A percentile compares a stretch with the other conserved stretches of the same genome.
Evolutionary conservation across 2,329 filamentous ascomycete genomes (phyloP).

Genomic region (Cladosporium phlei): DNA sequence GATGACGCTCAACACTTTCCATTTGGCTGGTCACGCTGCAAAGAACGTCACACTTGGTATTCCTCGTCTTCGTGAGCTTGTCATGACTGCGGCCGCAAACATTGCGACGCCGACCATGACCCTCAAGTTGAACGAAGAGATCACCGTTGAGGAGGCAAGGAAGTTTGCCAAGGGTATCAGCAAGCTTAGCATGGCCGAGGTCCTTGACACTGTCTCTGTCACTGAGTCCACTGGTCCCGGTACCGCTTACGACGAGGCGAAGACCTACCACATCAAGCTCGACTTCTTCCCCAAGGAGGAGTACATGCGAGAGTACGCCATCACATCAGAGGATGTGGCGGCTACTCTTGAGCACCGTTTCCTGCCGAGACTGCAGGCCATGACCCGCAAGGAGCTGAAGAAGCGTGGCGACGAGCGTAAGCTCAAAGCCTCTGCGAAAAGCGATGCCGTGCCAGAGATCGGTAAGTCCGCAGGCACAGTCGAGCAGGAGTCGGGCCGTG

Average conservation of each 20-base stretch:
- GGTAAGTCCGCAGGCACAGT: conserved; percentile 57
- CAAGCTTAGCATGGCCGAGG: conserved; percentile 73
- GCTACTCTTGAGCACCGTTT: conserved; percentile 76
- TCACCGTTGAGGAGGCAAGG: conserved; percentile 64
- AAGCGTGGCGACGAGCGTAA: conserved; percentile 63
- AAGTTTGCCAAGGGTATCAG: conserved; percentile 90
- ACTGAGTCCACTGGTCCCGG: conserved; percentile 74
- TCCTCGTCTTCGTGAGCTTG: conserved; percentile 89
- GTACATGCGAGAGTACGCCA: conserved; percentile 81
- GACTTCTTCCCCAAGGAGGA: conserved; percentile 80
- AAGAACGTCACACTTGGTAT: conserved; percentile 99
- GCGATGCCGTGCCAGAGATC: conserved; percentile 70
- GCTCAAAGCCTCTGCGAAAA: conserved; percentile 50
- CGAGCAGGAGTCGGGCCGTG: conserved; percentile 44
- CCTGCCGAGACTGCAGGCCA: conserved; percentile 63
- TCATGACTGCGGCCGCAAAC: conserved; percentile 89
- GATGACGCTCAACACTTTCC: conserved; percentile 99
- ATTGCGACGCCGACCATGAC: conserved; percentile 93
- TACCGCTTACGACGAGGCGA: conserved; percentile 64
- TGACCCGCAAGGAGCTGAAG: conserved; percentile 71
- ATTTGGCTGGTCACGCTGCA: conserved; percentile 94
- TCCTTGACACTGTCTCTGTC: conserved; percentile 76
- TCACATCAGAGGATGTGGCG: conserved; percentile 71
- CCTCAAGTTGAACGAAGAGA: conserved; percentile 67
- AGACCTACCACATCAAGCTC: conserved; percentile 77